phyloP scores from a whole-genome alignment of 108 stramenopile genomes.

The Skeletonema grethae region DNA sequence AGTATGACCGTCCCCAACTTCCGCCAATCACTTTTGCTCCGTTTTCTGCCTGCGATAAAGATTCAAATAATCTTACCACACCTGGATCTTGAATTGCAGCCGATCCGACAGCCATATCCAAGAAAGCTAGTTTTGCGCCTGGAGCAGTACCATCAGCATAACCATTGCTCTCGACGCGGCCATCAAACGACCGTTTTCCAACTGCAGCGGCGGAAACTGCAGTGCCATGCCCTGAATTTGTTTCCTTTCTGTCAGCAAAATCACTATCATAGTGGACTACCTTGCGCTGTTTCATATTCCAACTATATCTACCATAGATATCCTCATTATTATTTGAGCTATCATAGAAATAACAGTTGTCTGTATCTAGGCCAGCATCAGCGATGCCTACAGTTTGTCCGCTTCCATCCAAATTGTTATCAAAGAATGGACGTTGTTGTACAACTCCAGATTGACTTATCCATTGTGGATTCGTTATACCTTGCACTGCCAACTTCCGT shows the following conservation, averaged over 20 bases:
- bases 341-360: constrained; percentile 63
- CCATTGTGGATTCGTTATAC: constrained; percentile 40
- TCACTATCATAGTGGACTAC: constrained; percentile 50
- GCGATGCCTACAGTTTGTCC: constrained; percentile 55
- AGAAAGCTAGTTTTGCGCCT: constrained; percentile 51
- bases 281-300: constrained; percentile 41
- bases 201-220: constrained; percentile 50
- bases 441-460: constrained; percentile 41
- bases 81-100: constrained; percentile 44
- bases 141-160: constrained; percentile 51
- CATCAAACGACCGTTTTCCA: constrained; percentile 47
- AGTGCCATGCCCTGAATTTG: constrained; percentile 53
- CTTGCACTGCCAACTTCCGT: constrained; percentile 5
- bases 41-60: constrained; percentile 13
- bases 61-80: constrained; percentile 29
- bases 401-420: constrained; percentile 45
- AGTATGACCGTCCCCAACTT: constrained; percentile 42
- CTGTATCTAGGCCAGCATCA: constrained; percentile 55
- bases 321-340: constrained; percentile 10
- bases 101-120: constrained; percentile 51
- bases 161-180: constrained; percentile 30
- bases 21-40: constrained; percentile 42
- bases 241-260: constrained; percentile 36
- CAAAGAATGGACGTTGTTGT: constrained; percentile 43
- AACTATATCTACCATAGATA: constrained; percentile 23